Evolutionary conservation across 2,329 filamentous ascomycete species (phyloP), one percentile per base, ranked within the genome.

Genomic region (Teratosphaeria zuluensis): DNA sequence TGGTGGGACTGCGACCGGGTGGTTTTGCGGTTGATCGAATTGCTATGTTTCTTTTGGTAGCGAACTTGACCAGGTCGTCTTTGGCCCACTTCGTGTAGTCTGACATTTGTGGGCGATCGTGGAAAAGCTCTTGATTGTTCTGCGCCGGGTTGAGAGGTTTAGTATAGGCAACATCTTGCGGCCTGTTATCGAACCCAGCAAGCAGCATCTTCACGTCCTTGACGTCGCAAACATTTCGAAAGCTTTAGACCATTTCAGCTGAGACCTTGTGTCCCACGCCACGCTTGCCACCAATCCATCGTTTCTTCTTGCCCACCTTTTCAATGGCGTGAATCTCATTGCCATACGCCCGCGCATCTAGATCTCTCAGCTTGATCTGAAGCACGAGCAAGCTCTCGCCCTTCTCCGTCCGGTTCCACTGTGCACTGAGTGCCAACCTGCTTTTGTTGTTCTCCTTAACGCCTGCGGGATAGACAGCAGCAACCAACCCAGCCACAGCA

Each of bases 391-490:
- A 21, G 42, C 42, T 21, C 42, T 48, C 19, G 42, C 5, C 42
- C 42, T 48, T 54, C 9, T 54, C 52, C 2, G 14, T 54, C 2
- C 19, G 30, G 16, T 21, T 35, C 77, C 77, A 80, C 52, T 69
- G 69, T 0, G 76, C 73, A 11, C 68, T 68, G 54, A 80, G 70
- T 1, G 68, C 70, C 28, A 81, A 68, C 28, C 74, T 72, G 19
- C 75, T 72, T 60, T 76, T 73, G 32, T 66, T 64, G 6, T 62
- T 61, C 56, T 64, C 61, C 2, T 81, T 68, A 1, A 77, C 70
- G 1, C 86, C 85, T 1, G 82, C 79, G 0, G 86, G 86, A 70
- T 85, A 87, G 8, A 88, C 74, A 9, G 74, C 76, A 0, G 80
- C 81, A 32, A 87, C 73, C 9, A 88, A 68, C 4, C 75, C 75